Evolutionary conservation across 441 rosid genomes (phyloP), one percentile per base, ranked within the genome.

Genomic region (Adansonia gregorii): DNA sequence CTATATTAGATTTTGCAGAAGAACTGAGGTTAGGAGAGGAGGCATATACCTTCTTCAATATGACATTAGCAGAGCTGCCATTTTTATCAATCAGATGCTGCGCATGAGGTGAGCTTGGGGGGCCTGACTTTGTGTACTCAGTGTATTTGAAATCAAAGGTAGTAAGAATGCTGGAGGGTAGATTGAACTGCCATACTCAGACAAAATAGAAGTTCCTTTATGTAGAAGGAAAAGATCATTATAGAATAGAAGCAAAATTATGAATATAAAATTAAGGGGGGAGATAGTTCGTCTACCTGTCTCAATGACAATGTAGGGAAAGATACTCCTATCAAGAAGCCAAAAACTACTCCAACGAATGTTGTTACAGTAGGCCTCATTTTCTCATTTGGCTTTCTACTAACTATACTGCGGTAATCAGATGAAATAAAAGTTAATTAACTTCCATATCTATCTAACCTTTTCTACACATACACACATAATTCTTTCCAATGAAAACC

Each of bases 271-370:
- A 67, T 58, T 6, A 45, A 35, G 6, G 8, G 46, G 17, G 70
- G 67, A 52, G 76, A 6, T 27, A 59, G 20, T 71, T 22, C 7
- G 54, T 35, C 35, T 80, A 95, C 99, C 98, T 90, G 93, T 78
- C 90, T 86, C 75, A 91, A 80, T 72, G 93, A 87, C 68, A 91
- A 81, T 12, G 94, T 71, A 52, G 97, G 97, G 79, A 91, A 88
- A 72, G 97, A 93, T 76, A 89, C 80, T 76, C 99, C 99, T 76
- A 94, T 75, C 17, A 90, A 74, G 87, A 94, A 95, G 45, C 99
- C 99, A 51, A 89, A 88, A 78, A 82, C 89, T 46, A 91, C 82
- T 85, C 99, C 99, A 11, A 89, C 46, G 83, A 95, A 92, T 39
- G 93, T 85, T 45, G 92, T 81, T 59, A 94, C 85, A 27, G 89